A percentile compares a stretch with the other conserved stretches of the same genome.
Conservation (phyloP, 805 yeast species). For the Zygosaccharomyces pseudorouxii region DNA sequence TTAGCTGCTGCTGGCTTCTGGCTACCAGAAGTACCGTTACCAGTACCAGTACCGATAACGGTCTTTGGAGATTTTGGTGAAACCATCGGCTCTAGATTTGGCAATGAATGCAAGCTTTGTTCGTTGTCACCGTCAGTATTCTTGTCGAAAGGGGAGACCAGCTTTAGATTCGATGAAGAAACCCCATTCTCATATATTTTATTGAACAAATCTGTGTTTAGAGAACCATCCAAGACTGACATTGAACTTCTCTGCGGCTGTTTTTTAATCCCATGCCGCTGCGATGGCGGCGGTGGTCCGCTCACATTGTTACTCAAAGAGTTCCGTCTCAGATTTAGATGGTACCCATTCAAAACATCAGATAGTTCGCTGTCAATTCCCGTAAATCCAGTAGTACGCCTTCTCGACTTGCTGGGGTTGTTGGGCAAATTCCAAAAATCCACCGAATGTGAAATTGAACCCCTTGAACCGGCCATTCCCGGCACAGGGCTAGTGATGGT, state of each 20-base stretch:
- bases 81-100: slow-evolving; percentile 9
- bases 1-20: slow-evolving; percentile 1
- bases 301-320: slow-evolving; percentile 4
- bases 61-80: slow-evolving; percentile 17
- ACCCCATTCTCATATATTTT: slow-evolving; percentile 19
- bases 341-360: slow-evolving; percentile 25
- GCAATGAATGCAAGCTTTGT: slow-evolving; percentile 7
- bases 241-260: slow-evolving; percentile 26
- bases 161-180: slow-evolving; percentile 10
- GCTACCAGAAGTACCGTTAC: neutral
- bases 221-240: slow-evolving; percentile 24
- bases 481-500: slow-evolving; percentile 17
- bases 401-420: neutral
- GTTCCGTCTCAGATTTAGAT: slow-evolving; percentile 19
- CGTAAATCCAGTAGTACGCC: slow-evolving; percentile 2
- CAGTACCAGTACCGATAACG: neutral
- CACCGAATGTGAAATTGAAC: slow-evolving; percentile 29
- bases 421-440: slow-evolving; percentile 29
- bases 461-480: slow-evolving; percentile 15
- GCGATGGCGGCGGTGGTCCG: slow-evolving; percentile 5
- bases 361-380: slow-evolving; percentile 23
- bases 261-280: slow-evolving; percentile 25
- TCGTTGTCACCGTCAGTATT: slow-evolving; percentile 16
- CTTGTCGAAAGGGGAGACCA: slow-evolving; percentile 14
- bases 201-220: slow-evolving; percentile 21